phyloP scores from a whole-genome alignment of 2,329 filamentous ascomycete species.

The Neonectria sp. region DNA sequence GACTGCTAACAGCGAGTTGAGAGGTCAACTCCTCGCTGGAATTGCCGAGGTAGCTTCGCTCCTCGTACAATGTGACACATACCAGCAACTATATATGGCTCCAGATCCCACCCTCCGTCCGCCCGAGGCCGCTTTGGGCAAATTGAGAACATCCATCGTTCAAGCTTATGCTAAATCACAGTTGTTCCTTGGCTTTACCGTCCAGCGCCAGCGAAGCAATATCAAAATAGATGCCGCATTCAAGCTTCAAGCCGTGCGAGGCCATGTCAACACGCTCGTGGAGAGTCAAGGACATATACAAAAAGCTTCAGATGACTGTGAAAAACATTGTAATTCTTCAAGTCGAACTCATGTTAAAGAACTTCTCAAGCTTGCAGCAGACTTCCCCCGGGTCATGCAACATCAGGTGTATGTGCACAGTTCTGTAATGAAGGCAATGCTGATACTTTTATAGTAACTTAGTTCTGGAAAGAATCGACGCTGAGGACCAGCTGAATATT shows the following conservation, averaged over 20 bases:
- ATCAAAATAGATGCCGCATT: background rate
- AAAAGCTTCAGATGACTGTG: background rate
- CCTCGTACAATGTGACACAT: slow-evolving; percentile 9
- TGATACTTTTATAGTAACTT: background rate
- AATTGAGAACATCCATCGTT: slow-evolving; percentile 47
- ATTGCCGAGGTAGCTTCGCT: slow-evolving; percentile 7
- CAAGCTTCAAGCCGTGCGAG: background rate
- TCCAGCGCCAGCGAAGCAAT: background rate
- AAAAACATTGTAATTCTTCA: background rate
- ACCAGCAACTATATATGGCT: slow-evolving; percentile 4
- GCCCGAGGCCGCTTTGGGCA: slow-evolving; percentile 27
- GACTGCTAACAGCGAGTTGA: background rate
- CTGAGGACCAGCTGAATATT: background rate
- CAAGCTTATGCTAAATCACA: background rate
- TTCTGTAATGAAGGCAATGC: background rate
- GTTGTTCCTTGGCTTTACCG: slow-evolving; percentile 3
- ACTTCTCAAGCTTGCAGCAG: background rate
- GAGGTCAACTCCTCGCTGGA: background rate
- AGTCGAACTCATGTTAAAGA: background rate
- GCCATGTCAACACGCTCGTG: background rate
- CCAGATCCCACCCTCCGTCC: background rate
- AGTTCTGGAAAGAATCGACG: background rate
- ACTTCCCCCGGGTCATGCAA: background rate
- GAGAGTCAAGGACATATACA: background rate
- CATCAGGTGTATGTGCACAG: slow-evolving; percentile 1